These are phyloP conservation scores for Aspergillus ustus DNA, from an alignment of 2,329 filamentous ascomycete genomes.

Conservation along the genomic window DNA sequence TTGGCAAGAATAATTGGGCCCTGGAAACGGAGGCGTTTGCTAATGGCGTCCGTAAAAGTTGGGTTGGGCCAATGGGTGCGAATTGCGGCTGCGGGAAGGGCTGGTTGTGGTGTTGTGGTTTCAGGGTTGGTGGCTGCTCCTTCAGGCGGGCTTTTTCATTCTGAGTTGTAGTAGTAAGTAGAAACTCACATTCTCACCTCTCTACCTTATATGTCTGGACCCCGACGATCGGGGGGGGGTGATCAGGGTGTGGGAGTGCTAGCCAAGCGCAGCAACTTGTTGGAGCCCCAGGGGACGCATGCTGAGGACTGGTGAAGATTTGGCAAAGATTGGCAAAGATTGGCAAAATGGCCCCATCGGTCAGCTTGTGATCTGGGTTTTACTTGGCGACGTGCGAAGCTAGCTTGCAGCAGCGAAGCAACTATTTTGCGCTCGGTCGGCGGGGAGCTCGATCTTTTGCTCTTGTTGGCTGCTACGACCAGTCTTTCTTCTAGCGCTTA, in stretches of 20 bases:
- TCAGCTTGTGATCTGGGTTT: neutral
- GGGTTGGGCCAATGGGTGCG: neutral
- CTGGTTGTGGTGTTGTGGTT: neutral
- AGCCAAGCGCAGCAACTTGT: neutral
- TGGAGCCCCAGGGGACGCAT: neutral
- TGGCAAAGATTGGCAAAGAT: neutral
- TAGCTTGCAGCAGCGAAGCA: neutral
- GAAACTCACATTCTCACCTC: neutral
- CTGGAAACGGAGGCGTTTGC: neutral
- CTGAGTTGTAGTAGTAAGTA: no score
- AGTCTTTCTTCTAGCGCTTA: neutral
- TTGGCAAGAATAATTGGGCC: neutral
- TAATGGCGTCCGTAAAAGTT: neutral
- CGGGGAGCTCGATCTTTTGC: neutral
- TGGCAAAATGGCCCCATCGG: neutral
- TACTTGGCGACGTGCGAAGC: neutral
- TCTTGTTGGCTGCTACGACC: neutral
- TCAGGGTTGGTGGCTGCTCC: neutral
- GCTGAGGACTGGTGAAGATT: neutral
- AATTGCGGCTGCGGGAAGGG: neutral
- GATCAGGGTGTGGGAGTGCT: neutral
- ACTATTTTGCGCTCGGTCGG: neutral
- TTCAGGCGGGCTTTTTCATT: neutral
- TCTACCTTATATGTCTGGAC: slow-evolving; percentile 6
- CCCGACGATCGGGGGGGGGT: neutral